Percentiles rank a stretch among this genome's conserved stretches.
phyloP scores from a whole-genome alignment of 768 basidiomycete genomes.

The Boletus bicolor region DNA sequence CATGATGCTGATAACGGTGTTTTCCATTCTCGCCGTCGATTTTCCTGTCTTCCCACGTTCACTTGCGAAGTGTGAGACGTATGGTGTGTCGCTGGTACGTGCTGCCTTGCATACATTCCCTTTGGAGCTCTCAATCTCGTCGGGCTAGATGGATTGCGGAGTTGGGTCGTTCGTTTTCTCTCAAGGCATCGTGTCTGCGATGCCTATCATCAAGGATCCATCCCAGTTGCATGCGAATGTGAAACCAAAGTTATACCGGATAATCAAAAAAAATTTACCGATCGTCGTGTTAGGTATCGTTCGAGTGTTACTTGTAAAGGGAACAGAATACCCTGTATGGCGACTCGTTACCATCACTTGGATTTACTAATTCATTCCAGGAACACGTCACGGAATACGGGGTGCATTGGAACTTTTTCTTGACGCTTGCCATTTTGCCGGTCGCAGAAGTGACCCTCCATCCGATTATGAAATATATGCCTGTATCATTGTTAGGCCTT shows the following conservation, averaged over 20 bases:
- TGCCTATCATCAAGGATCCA: constrained; percentile 69
- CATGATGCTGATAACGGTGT: constrained; percentile 90
- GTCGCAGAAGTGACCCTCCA: constrained; percentile 67
- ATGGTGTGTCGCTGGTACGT: constrained; percentile 87
- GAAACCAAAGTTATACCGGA: constrained; percentile 46
- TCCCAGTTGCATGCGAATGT: constrained; percentile 47
- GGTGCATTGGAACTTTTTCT: constrained; percentile 98
- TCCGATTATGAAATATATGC: constrained; percentile 55
- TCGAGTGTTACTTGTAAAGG: constrained; percentile 84
- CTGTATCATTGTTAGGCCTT: constrained; percentile 62
- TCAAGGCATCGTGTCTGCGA: constrained; percentile 88
- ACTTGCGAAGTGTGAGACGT: constrained; percentile 91
- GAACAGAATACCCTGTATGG: constrained; percentile 86
- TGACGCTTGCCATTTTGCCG: constrained; percentile 83
- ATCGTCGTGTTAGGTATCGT: constrained; percentile 71
- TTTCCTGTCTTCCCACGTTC: constrained; percentile 87
- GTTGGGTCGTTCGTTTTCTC: constrained; percentile 98
- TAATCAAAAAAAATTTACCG: constrained; percentile 60
- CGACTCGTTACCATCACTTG: not conserved
- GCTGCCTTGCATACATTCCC: not conserved
- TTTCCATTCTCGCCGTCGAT: constrained; percentile 94
- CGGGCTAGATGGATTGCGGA: constrained; percentile 88
- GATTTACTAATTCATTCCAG: constrained; percentile 36
- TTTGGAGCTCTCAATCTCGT: not conserved
- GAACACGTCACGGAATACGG: constrained; percentile 98